A percentile compares a stretch with the other conserved stretches of the same genome.
Conservation (phyloP, 768 basidiomycete genomes). For the Phlegmacium glaucopus region DNA sequence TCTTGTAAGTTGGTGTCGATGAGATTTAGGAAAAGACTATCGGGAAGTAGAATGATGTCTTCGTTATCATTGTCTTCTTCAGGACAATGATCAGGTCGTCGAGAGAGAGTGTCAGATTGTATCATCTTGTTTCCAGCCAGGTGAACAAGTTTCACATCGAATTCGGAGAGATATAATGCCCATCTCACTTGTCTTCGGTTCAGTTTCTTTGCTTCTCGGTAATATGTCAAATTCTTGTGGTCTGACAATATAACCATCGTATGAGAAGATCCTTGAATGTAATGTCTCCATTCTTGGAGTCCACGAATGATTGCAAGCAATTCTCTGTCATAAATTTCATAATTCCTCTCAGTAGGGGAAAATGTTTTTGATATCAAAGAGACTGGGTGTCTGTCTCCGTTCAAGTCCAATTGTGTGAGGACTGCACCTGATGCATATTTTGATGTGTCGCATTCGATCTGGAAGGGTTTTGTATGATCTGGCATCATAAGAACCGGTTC, state of each 20-base stretch:
- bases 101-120: no score
- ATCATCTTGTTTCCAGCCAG: no score
- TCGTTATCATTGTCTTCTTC: no score
- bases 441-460: constrained; percentile 30
- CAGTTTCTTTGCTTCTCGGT: constrained; percentile 32
- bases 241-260: constrained; percentile 28
- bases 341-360: constrained; percentile 34
- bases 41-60: no score
- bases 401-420: constrained; percentile 23
- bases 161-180: no score
- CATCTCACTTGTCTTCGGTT: constrained; percentile 11
- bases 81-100: no score
- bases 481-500: constrained; percentile 20
- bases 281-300: constrained; percentile 24
- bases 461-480: constrained; percentile 10
- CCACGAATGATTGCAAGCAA: constrained; percentile 48
- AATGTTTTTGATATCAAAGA: constrained; percentile 33
- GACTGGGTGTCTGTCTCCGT: constrained; percentile 24
- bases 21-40: no score
- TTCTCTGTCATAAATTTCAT: constrained; percentile 45
- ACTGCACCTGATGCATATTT: constrained; percentile 39
- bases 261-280: constrained; percentile 16
- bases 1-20: no score
- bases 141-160: no score
- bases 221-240: constrained; percentile 37